Base-by-base conservation (phyloP, 148 eudicot genomes). In the Chenopodium quinoa region DNA sequence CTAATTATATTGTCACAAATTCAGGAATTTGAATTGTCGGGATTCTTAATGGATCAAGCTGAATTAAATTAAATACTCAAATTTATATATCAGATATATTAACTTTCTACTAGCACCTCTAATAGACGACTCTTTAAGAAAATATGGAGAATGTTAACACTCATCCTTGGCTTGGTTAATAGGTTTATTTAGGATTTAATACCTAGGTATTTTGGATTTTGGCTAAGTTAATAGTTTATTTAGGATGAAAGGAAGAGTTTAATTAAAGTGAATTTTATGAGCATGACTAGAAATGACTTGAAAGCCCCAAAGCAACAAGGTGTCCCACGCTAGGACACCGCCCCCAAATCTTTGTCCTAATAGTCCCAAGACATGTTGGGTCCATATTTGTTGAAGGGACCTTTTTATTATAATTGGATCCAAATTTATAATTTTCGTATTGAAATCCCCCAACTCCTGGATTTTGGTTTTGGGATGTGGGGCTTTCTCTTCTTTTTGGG, bases 271-370 rank as follows among this genome's bases (percentile, higher is more conserved):
- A 70, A 77, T 68, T 48, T 40, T 40, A 40, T 40, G 44, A 40
- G 8, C 44, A 19, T 80, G 86, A 84, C 58, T 62, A 80, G 77
- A 80, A 60, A 76, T 48, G 75, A 52, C 68, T 76, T 71, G 78
- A 80, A 62, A 63, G 78, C 66, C 72, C 77, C 78, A 27, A 78
- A 73, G 60, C 60, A 84, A 71, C 79, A 71, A 72, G 80, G 69
- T 84, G 86, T 80, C 83, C 83, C 86, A 76, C 71, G 77, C 68
- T 71, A 84, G 86, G 86, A 75, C 86, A 84, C 86, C 83, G 29
- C 86, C 83, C 80, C 77, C 86, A 84, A 76, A 80, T 84, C 46
- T 81, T 32, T 84, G 83, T 84, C 86, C 82, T 84, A 84, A 84
- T 84, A 84, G 5, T 71, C 73, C 83, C 86, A 80, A 84, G 67